Evolutionary conservation across 768 basidiomycete genomes (phyloP).

Genomic region (Polyporus arcularius): DNA sequence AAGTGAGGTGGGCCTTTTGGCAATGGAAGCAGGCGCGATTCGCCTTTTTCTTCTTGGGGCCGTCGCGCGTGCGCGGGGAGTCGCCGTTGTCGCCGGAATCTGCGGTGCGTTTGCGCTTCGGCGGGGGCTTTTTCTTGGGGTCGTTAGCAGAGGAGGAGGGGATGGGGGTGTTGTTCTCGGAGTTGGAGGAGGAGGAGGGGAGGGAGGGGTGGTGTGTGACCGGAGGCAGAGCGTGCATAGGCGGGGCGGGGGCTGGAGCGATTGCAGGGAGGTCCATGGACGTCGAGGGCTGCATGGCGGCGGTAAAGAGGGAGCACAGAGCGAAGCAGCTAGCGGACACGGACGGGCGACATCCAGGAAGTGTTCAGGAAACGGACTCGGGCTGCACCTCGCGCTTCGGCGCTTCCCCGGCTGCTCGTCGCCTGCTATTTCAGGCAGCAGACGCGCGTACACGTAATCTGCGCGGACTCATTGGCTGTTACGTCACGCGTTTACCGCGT

Average conservation of each 20-base stretch:
- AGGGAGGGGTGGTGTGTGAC: conserved; percentile 23
- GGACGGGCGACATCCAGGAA: conserved; percentile 1
- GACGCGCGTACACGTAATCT: conserved; percentile 9
- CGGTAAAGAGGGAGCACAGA: background rate
- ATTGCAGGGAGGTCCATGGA: conserved; percentile 12
- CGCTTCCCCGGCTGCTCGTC: conserved; percentile 4
- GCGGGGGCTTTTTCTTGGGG: conserved; percentile 41
- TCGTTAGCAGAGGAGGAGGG: conserved; percentile 24
- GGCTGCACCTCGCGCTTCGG: background rate
- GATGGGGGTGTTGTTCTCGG: conserved; percentile 25
- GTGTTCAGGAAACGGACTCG: no score
- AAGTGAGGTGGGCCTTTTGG: conserved; percentile 97
- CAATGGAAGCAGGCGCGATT: conserved; percentile 93
- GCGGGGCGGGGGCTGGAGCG: conserved; percentile 16
- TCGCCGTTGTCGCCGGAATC: conserved; percentile 56
- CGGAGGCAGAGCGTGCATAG: conserved; percentile 15
- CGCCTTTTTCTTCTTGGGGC: conserved; percentile 93
- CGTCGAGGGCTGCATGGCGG: conserved; percentile 15
- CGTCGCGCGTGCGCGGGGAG: conserved; percentile 60
- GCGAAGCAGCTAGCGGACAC: conserved; percentile 4
- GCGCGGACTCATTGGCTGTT: conserved; percentile 4
- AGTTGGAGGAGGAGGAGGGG: conserved; percentile 26
- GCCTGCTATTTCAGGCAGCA: conserved; percentile 4
- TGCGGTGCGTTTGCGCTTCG: conserved; percentile 65
- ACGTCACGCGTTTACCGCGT: conserved; percentile 15